phyloP scores from a whole-genome alignment of 768 basidiomycete species.

The Flagelloscypha sp. region DNA sequence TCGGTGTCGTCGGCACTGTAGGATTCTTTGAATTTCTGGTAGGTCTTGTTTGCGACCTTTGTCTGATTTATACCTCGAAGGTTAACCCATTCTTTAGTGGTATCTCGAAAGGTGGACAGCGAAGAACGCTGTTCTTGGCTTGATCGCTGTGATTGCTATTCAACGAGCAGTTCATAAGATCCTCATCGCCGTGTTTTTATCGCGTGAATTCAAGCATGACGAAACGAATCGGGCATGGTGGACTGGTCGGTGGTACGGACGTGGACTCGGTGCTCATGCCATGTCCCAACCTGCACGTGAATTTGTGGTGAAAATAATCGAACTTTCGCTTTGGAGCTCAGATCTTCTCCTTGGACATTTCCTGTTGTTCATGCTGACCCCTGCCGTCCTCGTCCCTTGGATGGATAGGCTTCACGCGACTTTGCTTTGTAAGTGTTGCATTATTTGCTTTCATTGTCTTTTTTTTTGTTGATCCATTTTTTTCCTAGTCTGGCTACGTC shows the following conservation, averaged over 20 bases:
- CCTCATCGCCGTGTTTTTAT: conserved; percentile 87
- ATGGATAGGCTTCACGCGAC: conserved; percentile 88
- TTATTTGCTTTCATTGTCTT: background rate
- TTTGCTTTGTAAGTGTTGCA: conserved; percentile 66
- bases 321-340: conserved; percentile 90
- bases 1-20: conserved; percentile 79
- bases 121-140: conserved; percentile 87
- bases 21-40: conserved; percentile 97
- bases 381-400: conserved; percentile 84
- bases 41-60: conserved; percentile 21
- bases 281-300: conserved; percentile 98
- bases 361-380: conserved; percentile 84
- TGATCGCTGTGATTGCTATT: conserved; percentile 85
- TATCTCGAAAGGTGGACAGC: conserved; percentile 89
- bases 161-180: conserved; percentile 92
- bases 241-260: conserved; percentile 96
- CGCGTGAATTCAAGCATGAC: conserved; percentile 98
- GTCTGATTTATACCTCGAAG: conserved; percentile 7
- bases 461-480: conserved; percentile 13
- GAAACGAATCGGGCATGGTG: conserved; percentile 99
- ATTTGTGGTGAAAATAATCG: conserved; percentile 96
- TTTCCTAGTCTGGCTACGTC: conserved; percentile 80
- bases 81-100: conserved; percentile 50
- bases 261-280: conserved; percentile 81
- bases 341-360: conserved; percentile 86